Evolutionary conservation across 108 stramenopile species (phyloP).

Genomic region (Cylindrotheca fusiformis): DNA sequence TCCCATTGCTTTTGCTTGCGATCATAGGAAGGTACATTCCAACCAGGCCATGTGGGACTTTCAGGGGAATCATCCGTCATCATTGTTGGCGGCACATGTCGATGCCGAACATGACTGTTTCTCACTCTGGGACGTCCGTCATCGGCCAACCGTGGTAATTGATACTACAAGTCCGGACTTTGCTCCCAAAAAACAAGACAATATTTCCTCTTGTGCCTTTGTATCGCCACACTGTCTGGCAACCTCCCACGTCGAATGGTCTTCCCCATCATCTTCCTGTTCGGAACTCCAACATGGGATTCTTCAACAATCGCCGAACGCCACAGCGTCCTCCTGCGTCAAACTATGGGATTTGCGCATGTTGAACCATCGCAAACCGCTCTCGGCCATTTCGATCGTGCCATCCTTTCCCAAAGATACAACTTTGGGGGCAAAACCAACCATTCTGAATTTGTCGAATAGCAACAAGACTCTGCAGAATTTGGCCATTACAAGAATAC

Average conservation of each 20-base stretch:
- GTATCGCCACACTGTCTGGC: slow-evolving; percentile 12
- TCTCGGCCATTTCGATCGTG: neutral
- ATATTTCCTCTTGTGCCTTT: slow-evolving; percentile 10
- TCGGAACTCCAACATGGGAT: slow-evolving; percentile 1
- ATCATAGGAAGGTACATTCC: neutral
- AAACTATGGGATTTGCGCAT: slow-evolving; percentile 37
- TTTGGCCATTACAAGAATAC: no score
- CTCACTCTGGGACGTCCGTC: slow-evolving; percentile 6
- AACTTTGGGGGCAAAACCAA: neutral
- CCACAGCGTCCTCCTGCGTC: slow-evolving; percentile 10
- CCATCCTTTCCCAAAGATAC: slow-evolving; percentile 8
- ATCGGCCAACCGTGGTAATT: slow-evolving; percentile 10
- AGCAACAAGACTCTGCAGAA: no score
- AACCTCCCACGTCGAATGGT: slow-evolving; percentile 8
- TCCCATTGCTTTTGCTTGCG: slow-evolving; percentile 1
- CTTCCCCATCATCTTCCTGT: neutral
- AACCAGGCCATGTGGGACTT: slow-evolving; percentile 14
- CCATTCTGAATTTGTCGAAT: no score
- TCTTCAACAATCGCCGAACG: neutral
- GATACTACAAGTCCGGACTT: slow-evolving; percentile 9
- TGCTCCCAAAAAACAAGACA: slow-evolving; percentile 8
- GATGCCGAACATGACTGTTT: slow-evolving; percentile 22
- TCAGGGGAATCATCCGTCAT: slow-evolving; percentile 10
- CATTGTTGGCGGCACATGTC: slow-evolving; percentile 26
- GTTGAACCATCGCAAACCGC: neutral